These are phyloP conservation scores for Akanthomyces muscarius DNA, from an alignment of 2,329 filamentous ascomycete genomes.

Conservation along the genomic window DNA sequence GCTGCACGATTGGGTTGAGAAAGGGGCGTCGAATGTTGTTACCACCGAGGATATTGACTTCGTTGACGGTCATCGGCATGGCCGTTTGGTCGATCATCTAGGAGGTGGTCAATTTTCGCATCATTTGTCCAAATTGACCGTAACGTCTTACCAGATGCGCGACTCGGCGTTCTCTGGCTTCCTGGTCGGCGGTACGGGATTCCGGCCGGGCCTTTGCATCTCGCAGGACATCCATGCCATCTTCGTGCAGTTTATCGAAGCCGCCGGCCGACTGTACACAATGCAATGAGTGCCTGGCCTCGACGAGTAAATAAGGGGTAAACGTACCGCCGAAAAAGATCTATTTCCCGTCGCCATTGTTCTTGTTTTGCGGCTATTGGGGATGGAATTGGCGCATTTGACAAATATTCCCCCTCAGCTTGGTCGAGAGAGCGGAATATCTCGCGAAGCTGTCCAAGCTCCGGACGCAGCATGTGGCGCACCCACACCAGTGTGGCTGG, in stretches of 20 bases:
- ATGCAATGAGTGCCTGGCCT: neutral
- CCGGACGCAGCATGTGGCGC: conserved; percentile 12
- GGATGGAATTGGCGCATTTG: neutral
- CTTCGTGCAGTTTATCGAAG: conserved; percentile 38
- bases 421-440: neutral
- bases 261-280: conserved; percentile 31
- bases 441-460: conserved; percentile 15
- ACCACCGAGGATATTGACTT: conserved; percentile 78
- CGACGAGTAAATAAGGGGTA: conserved; percentile 16
- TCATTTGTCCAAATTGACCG: neutral
- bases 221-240: conserved; percentile 34
- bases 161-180: conserved; percentile 37
- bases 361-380: neutral
- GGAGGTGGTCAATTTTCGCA: neutral
- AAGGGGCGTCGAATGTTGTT: conserved; percentile 79
- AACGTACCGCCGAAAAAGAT: conserved; percentile 15
- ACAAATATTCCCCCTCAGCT: neutral
- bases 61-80: conserved; percentile 81
- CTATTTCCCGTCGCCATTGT: neutral
- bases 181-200: conserved; percentile 34
- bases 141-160: conserved; percentile 32
- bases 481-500: conserved; percentile 13
- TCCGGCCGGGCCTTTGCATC: conserved; percentile 37
- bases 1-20: conserved; percentile 74
- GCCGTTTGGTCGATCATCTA: conserved; percentile 67